Evolutionary conservation across 169 alveolate species (phyloP), one percentile per base, ranked within the genome.

Genomic region (Neospora caninum): DNA sequence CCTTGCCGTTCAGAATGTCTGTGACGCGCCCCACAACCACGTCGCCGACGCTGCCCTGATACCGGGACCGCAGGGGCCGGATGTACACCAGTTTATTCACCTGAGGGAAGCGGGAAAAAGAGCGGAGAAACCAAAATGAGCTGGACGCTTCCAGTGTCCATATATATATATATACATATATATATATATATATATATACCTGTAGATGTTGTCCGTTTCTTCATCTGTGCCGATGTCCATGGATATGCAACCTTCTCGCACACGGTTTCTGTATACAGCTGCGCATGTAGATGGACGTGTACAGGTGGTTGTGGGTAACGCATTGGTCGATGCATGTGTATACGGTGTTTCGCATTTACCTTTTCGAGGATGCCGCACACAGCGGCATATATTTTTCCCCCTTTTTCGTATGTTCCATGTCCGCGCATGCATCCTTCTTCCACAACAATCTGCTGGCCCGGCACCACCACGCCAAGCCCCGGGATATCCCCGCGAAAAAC

Each of bases 1-100:
- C 95, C 73, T 87, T 87, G 42, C 94, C 93, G 45, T 88, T 93
- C 42, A 43, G 49, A 38, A 95, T 95, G 39, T 96, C 97, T 18
- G 88, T 93, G 58, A 96, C 96, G 18, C 97, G 92, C 73, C 97
- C 97, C 67, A 96, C 97, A n/a, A 96, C 97, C 49, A 96, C 94
- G 88, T 96, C 97, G 25, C 97, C 97, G 29, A 94, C 97, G 84
- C 94, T 94, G 42, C 95, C 97, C 84, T 45, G 82, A 36, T 96
- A 96, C 82, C 97, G 95, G 36, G 96, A 93, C 83, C 95, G 94
- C 64, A 96, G 86, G 31, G 97, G 95, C 29, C 94, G 88, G 36
- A 96, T 93, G 93, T 96, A 96, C 45, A 96, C 91, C 42, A 96
- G 94, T 53, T 95, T 95, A 34, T 96, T 96, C 38, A 96, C 95